Conservation (phyloP, 148 eudicot species). For the Fagopyrum tataricum region DNA sequence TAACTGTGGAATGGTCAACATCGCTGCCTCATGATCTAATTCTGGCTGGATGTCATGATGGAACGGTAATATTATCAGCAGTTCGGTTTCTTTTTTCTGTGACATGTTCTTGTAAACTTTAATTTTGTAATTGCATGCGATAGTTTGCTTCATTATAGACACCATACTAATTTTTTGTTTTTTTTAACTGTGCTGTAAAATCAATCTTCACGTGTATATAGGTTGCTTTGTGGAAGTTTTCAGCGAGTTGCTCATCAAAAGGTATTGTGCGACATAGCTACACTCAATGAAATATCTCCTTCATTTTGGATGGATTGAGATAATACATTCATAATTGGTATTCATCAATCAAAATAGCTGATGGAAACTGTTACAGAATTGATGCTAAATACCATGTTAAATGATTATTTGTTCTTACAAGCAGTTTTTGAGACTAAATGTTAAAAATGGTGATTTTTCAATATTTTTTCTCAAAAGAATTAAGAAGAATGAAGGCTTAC, state of each 20-base stretch:
- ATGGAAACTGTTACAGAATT: not conserved
- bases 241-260: slow-evolving; percentile 37
- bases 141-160: not conserved
- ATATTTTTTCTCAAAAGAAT: not conserved
- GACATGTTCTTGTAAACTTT: not conserved
- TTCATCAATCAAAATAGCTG: not conserved
- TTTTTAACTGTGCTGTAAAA: not conserved
- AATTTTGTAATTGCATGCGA: not conserved
- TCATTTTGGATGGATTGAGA: not conserved
- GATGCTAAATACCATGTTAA: not conserved
- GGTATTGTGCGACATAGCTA: slow-evolving; percentile 29
- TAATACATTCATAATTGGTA: not conserved
- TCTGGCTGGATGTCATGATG: slow-evolving; percentile 93
- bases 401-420: not conserved
- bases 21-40: slow-evolving; percentile 75
- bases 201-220: slow-evolving; percentile 19
- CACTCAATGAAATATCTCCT: not conserved
- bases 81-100: not conserved
- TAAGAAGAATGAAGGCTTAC: not conserved
- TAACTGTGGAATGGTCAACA: slow-evolving; percentile 88
- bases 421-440: not conserved
- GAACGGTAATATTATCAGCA: slow-evolving; percentile 51
- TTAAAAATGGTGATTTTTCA: not conserved
- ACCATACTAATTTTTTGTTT: not conserved
- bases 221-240: slow-evolving; percentile 97